Base-by-base conservation (phyloP, 2,329 filamentous ascomycete genomes). In the Hyphodiscus sp. region DNA sequence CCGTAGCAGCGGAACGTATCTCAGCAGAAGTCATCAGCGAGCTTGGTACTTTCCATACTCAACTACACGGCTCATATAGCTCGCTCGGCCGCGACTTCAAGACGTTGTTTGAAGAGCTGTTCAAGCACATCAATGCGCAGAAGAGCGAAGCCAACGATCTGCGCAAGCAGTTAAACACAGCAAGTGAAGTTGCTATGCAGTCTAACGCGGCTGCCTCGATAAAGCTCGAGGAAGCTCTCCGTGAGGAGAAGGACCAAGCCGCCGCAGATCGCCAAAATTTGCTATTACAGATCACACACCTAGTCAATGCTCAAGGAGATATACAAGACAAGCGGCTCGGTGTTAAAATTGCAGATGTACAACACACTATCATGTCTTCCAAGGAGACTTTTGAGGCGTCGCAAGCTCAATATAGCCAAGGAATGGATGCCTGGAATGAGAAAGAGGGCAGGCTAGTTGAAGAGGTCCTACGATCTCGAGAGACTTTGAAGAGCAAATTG, bases 11-110 rank as follows among this genome's bases (percentile, higher is more conserved):
- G 1, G 89, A 92, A 70, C 85, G 87, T 52, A 96, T 97, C 58
- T 90, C 91, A 0, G 87, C 86, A 13, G 92, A 95, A 63, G 91
- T 97, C 47, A 81, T 96, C 55, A 86, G 81, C 54, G 92, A 97
- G 69, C 79, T 99, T 56, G 81, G 83, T 30, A 79, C 80, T n/a
- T 95, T 97, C 65, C 90, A 96, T 68, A 81, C 77, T 48, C 84
- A 84, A 75, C 79, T 97, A 29, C 90, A 95, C 64, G 74, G 81
- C 13, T 96, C 92, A 0, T 96, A 96, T 69, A 87, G 85, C 61
- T 79, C 82, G 1, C 79, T 97, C 1, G 91, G 91, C 9, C 85
- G 85, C 55, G 91, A 97, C 61, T 91, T 96, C 74, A 95, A 92
- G 68, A 74, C 75, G 5, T 81, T 92, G 20, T 96, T 97, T 61